Percentiles rank a stretch among this genome's conserved stretches.
Evolutionary conservation across 192 early-diverging fungal species (phyloP).

Genomic region (Kickxella alabastrina): DNA sequence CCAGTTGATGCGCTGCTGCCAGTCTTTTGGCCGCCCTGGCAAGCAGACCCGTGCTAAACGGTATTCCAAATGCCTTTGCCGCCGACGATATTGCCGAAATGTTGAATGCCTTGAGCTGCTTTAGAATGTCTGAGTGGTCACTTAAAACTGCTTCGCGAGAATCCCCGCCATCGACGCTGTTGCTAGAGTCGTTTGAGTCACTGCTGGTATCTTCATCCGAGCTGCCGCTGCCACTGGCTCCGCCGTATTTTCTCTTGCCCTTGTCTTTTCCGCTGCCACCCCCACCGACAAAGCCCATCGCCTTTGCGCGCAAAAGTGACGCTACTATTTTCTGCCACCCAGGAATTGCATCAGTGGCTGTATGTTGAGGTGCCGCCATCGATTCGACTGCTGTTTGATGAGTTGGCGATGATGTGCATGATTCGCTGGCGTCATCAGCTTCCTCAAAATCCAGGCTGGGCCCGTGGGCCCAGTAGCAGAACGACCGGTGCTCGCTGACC

Average conservation of each 20-base stretch:
- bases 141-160: not conserved
- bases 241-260: slow-evolving; percentile 7
- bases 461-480: slow-evolving; percentile 51
- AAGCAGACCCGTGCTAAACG: slow-evolving; percentile 35
- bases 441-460: slow-evolving; percentile 1
- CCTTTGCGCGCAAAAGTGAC: slow-evolving; percentile 36
- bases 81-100: slow-evolving; percentile 49
- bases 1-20: not conserved
- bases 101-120: slow-evolving; percentile 43
- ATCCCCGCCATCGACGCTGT: slow-evolving; percentile 2
- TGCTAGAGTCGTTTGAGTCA: slow-evolving; percentile 1
- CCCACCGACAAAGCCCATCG: slow-evolving; percentile 10
- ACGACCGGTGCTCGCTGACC: slow-evolving; percentile 41
- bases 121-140: slow-evolving; percentile 1
- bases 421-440: not conserved
- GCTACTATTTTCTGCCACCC: slow-evolving; percentile 46
- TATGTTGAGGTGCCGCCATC: not conserved
- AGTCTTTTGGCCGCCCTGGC: slow-evolving; percentile 20
- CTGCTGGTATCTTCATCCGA: not conserved
- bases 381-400: not conserved
- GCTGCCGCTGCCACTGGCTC: slow-evolving; percentile 3
- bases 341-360: slow-evolving; percentile 12
- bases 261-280: not conserved
- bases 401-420: no score
- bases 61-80: slow-evolving; percentile 51